These are phyloP conservation scores for Tolypocladium pustulatum DNA, from an alignment of 2,329 filamentous ascomycete genomes.

Conservation along the genomic window DNA sequence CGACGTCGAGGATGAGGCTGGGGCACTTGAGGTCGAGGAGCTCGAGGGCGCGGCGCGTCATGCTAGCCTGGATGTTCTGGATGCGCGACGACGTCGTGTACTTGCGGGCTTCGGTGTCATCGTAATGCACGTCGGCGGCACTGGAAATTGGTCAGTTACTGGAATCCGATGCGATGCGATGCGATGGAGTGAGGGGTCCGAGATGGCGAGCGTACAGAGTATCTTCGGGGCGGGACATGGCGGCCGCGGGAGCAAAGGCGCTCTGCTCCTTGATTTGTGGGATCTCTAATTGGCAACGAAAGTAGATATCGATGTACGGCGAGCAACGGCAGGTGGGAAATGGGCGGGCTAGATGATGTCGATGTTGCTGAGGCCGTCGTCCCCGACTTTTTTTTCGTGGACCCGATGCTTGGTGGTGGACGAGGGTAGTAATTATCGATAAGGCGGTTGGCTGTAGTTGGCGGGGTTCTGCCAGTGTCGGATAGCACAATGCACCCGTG, in stretches of 20 bases:
- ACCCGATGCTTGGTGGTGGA: neutral
- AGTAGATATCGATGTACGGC: neutral
- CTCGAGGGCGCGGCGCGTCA: constrained; percentile 88
- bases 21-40: constrained; percentile 72
- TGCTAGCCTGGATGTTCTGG: constrained; percentile 85
- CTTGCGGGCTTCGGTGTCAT: constrained; percentile 90
- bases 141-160: constrained; percentile 30
- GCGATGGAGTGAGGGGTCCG: neutral
- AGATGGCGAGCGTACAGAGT: constrained; percentile 52
- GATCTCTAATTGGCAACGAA: too few species aligned
- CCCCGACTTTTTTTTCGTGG: neutral
- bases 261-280: neutral
- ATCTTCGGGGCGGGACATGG: constrained; percentile 96
- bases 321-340: neutral
- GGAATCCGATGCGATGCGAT: too few species aligned
- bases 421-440: neutral
- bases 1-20: constrained; percentile 89
- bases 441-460: neutral
- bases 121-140: constrained; percentile 94
- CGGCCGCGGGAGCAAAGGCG: constrained; percentile 18
- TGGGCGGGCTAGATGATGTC: neutral
- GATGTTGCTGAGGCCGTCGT: neutral
- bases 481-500: too few species aligned
- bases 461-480: too few species aligned
- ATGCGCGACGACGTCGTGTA: constrained; percentile 96